Evolutionary conservation across 805 yeast species (phyloP).

Genomic region (Candida palmyrensis): DNA sequence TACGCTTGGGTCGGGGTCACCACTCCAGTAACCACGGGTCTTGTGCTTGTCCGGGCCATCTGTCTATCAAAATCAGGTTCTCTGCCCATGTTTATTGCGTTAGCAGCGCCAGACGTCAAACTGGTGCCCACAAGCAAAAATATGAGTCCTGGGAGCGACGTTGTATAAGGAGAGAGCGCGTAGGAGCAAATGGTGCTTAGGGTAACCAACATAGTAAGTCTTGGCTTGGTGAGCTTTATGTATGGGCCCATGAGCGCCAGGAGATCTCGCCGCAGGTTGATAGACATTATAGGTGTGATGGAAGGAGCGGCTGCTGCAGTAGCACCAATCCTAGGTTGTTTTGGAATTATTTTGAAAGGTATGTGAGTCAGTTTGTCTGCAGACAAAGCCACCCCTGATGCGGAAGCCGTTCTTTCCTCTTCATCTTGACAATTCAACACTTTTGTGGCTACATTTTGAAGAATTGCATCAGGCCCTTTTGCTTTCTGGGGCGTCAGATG

Average conservation of each 20-base stretch:
- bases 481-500: background rate
- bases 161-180: conserved; percentile 83
- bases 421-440: conserved; percentile 41
- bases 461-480: background rate
- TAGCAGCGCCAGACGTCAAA: conserved; percentile 87
- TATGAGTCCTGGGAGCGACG: conserved; percentile 63
- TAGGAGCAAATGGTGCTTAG: conserved; percentile 90
- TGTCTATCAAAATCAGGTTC: conserved; percentile 84
- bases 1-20: conserved; percentile 75
- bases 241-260: conserved; percentile 54
- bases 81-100: conserved; percentile 95
- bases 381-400: conserved; percentile 20
- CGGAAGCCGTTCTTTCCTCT: conserved; percentile 5
- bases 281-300: too few species aligned
- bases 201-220: conserved; percentile 81
- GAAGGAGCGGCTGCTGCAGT: too few species aligned
- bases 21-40: conserved; percentile 87
- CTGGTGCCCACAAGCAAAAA: conserved; percentile 82
- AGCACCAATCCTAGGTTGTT: too few species aligned
- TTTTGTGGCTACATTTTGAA: conserved; percentile 34
- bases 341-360: conserved; percentile 57
- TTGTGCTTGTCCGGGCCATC: conserved; percentile 81
- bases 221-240: conserved; percentile 83
- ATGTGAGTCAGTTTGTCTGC: conserved; percentile 32
- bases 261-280: conserved; percentile 13